phyloP scores from a whole-genome alignment of 768 basidiomycete genomes.

The Naganishia vishniacii region DNA sequence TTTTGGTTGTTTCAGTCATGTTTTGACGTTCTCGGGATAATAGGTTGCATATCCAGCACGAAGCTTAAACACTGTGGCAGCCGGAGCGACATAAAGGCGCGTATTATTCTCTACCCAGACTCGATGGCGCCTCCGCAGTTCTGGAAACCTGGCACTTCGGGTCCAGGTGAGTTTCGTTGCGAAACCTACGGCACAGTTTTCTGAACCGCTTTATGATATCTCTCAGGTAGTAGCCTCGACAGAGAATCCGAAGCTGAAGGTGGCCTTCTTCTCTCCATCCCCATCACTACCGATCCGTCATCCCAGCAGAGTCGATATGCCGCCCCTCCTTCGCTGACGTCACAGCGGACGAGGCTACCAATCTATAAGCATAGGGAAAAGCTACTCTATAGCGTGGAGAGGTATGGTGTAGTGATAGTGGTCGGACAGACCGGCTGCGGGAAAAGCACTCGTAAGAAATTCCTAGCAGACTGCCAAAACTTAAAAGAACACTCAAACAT shows the following conservation, averaged over 20 bases:
- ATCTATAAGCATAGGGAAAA: slow-evolving; percentile 88
- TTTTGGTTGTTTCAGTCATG: too few species aligned
- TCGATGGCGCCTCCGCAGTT: slow-evolving; percentile 33
- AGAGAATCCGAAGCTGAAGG: slow-evolving; percentile 72
- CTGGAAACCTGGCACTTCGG: slow-evolving; percentile 49
- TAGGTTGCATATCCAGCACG: too few species aligned
- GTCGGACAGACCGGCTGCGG: slow-evolving; percentile 90
- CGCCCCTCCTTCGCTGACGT: slow-evolving; percentile 60
- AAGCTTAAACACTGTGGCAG: too few species aligned
- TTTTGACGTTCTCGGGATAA: not conserved
- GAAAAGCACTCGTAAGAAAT: slow-evolving; percentile 81
- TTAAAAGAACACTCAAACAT: too few species aligned
- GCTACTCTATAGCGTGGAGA: slow-evolving; percentile 77
- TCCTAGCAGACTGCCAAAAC: too few species aligned
- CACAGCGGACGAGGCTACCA: slow-evolving; percentile 74
- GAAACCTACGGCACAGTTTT: not conserved
- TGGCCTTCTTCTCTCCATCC: slow-evolving; percentile 53
- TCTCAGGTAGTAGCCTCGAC: slow-evolving; percentile 64
- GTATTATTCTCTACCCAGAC: too few species aligned
- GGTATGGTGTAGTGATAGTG: slow-evolving; percentile 74
- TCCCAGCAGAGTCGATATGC: slow-evolving; percentile 41
- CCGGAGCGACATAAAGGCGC: too few species aligned
- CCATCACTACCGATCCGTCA: slow-evolving; percentile 54
- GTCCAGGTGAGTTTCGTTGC: slow-evolving; percentile 36
- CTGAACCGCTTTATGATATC: slow-evolving; percentile 50